Base-by-base conservation (phyloP, 768 basidiomycete genomes). In the Dioszegia hungarica region DNA sequence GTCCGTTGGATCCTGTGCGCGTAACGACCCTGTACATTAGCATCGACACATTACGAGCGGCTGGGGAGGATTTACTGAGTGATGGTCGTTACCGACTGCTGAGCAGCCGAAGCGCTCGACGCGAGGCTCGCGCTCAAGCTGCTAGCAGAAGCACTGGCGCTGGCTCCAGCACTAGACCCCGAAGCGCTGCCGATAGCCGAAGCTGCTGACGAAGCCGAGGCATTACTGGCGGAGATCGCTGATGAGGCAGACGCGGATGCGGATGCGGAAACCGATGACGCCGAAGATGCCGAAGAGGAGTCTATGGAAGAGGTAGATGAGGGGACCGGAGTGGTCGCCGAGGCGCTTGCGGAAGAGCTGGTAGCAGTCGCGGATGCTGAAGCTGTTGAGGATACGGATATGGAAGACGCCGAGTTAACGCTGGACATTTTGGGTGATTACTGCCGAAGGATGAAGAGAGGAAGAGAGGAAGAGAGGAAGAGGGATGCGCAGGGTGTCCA, bases 371-470 rank as follows among this genome's bases (percentile, higher is more conserved):
- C 39, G 43, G 57, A 33, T 8, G 46, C 41, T 34, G 57, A 17
- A 29, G 57, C 29, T 37, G n/a, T 27, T 14, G 57, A 31, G 11
- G 44, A 36, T 12, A 44, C 31, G 15, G 50, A 27, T 20, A 40
- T 17, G 44, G 44, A 34, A 29, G 57, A 58, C 25, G 48, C 27
- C 31, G n/a, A n/a, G 52, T 54, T 27, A 43, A 54, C 41, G 38
- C 41, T 54, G 33, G 52, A 41, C 39, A 54, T 41, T 54, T n/a
- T 41, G 31, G 40, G 2, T 43, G 31, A 10, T 20, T n/a, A 43
- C n/a, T n/a, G n/a, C n/a, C n/a, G 5, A 36, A 41, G 11, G 5
- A 11, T 33, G 25, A 3, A 14, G 40, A 3, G 25, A 28, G 37
- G 19, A 17, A 52, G 14, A 5, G 40, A 24, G 29, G 19, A 27